Evolutionary conservation across 768 basidiomycete genomes (phyloP), one percentile per base, ranked within the genome.

Genomic region (Termitomyces titanicus): DNA sequence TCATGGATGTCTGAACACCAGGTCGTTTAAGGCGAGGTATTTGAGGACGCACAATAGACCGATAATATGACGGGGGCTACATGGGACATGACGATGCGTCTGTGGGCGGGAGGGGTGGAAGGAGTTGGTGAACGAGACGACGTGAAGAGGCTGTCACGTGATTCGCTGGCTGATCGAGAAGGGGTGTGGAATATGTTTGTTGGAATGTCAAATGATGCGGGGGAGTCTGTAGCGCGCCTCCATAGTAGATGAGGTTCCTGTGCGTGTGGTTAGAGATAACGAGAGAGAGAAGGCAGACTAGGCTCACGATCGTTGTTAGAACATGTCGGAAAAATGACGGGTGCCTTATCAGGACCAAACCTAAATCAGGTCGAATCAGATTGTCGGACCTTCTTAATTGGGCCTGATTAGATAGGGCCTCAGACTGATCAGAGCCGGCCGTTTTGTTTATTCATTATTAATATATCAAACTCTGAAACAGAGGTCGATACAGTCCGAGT

Each of bases 1-100:
- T 61, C 50, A 42, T 51, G 49, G 43, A 50, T 9, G 47, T 35
- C 27, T 33, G 22, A 27, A 43, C 34, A 48, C 40, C 22, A 31
- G 22, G 17, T 17, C 18, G 48, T 27, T 29, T 39, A 51, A 12
- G 29, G 2, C 12, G 49, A 39, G 29, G 43, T 35, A 48, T 42
- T 33, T 37, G 13, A 42, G 15, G 12, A 27, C 13, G 43, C 20
- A 53, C 17, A 22, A 61, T 51, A 8, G 20, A 55, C 18, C 42
- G 40, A 47, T 71, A 70, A 8, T 61, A 49, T 11, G 56, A 49
- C 12, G 38, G 56, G 4, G 27, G 53, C 46, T 12, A 72, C 60
- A 46, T 69, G 57, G 5, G 64, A 61, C 39, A 67, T 54, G 3
- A 65, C 2, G 25, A 51, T 11, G 17, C 60, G 48, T 45, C 34